phyloP scores from a whole-genome alignment of 202 grass and related monocot species.

The Panicum virgatum region DNA sequence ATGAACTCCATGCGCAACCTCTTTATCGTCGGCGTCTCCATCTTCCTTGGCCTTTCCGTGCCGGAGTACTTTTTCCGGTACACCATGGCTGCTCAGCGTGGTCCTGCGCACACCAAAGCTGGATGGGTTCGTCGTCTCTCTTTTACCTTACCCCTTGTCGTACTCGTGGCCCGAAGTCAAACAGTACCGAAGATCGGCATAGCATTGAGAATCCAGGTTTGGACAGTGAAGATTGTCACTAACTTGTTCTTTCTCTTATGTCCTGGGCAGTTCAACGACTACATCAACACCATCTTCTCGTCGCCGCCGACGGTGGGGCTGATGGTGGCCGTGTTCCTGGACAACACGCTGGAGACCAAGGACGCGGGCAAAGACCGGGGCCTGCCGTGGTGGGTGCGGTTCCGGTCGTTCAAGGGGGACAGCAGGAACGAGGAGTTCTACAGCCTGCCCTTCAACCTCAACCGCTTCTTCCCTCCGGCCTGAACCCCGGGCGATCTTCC shows the following conservation, averaged over 20 bases:
- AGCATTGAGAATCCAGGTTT: neutral
- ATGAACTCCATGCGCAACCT: conserved; percentile 99
- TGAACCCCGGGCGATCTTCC: conserved; percentile 3
- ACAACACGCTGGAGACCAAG: conserved; percentile 88
- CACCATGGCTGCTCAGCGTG: conserved; percentile 70
- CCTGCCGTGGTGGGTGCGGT: conserved; percentile 83
- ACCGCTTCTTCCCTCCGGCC: conserved; percentile 87
- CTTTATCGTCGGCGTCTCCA: conserved; percentile 91
- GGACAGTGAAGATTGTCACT: neutral
- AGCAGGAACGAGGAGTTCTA: conserved; percentile 95
- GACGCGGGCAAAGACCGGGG: conserved; percentile 65
- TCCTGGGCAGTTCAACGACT: conserved; percentile 83
- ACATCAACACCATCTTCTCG: conserved; percentile 98
- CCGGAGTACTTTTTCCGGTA: conserved; percentile 99
- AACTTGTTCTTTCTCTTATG: neutral
- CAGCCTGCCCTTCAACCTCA: conserved; percentile 89
- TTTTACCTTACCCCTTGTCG: neutral
- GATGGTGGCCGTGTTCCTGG: conserved; percentile 81
- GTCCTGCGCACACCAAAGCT: conserved; percentile 81
- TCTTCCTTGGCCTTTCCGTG: conserved; percentile 96
- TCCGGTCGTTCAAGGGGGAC: conserved; percentile 88
- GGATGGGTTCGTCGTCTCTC: conserved; percentile 72
- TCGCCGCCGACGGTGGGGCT: conserved; percentile 85
- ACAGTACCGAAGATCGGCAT: neutral
- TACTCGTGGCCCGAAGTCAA: conserved; percentile 26